Conservation (phyloP, 805 yeast genomes). For the Kodamaea sagamina region DNA sequence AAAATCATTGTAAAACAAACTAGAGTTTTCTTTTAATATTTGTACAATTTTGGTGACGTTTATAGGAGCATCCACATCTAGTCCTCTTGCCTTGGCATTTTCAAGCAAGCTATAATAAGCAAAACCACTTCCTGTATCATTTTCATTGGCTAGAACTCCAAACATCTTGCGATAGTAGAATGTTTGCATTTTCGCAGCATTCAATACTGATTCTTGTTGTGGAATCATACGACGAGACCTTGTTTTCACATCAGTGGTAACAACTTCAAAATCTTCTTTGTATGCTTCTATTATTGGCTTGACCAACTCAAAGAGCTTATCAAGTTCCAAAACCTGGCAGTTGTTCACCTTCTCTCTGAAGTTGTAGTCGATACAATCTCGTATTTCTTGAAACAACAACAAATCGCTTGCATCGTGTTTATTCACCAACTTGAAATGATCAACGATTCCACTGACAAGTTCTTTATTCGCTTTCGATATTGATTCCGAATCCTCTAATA, state of each 20-base stretch:
- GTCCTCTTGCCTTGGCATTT: conserved; percentile 49
- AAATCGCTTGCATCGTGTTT: conserved; percentile 16
- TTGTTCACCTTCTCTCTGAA: conserved; percentile 19
- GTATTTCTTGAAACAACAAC: conserved; percentile 27
- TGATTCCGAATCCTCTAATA: background rate
- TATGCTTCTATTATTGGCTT: conserved; percentile 18
- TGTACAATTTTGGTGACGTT: conserved; percentile 40
- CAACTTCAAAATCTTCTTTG: conserved; percentile 17
- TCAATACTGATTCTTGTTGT: conserved; percentile 47
- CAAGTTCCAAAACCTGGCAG: conserved; percentile 28
- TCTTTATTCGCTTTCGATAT: conserved; percentile 21
- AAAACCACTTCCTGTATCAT: conserved; percentile 14
- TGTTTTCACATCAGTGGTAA: conserved; percentile 60
- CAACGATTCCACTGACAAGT: conserved; percentile 66
- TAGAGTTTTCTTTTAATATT: conserved; percentile 38
- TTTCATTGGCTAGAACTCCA: conserved; percentile 30
- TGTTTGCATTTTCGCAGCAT: conserved; percentile 59
- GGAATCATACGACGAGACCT: conserved; percentile 50
- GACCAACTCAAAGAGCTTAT: conserved; percentile 21
- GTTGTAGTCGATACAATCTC: conserved; percentile 18
- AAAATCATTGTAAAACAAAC: conserved; percentile 45
- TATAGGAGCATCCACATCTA: conserved; percentile 52
- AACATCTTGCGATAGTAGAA: conserved; percentile 57
- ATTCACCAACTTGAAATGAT: conserved; percentile 39
- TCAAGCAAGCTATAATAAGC: conserved; percentile 46